Conservation (phyloP, 768 basidiomycete species). For the Naganishia onofrii region DNA sequence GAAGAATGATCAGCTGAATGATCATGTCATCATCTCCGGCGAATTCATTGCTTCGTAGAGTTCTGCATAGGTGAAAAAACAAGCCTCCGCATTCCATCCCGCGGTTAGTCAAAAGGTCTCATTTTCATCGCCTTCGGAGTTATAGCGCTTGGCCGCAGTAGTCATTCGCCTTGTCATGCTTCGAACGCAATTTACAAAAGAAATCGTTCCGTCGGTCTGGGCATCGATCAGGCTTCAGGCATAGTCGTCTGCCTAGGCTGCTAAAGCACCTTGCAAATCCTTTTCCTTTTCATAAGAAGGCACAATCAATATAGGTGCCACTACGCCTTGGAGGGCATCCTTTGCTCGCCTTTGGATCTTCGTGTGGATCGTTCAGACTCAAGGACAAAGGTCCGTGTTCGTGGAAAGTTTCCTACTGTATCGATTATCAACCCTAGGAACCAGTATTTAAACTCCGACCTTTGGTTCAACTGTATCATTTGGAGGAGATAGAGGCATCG, state of each 20-base stretch:
- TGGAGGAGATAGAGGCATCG: constrained; percentile 6
- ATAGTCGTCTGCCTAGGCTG: not conserved
- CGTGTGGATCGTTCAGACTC: not conserved
- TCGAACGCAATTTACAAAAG: not conserved
- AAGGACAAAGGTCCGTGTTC: not conserved
- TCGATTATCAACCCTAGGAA: constrained; percentile 1
- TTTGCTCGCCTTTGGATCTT: not conserved
- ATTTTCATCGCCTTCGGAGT: not conserved
- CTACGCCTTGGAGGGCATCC: not conserved
- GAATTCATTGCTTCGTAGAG: not conserved
- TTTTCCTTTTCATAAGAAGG: not conserved
- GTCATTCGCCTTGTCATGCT: not conserved
- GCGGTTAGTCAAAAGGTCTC: not conserved
- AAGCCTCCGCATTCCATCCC: not conserved
- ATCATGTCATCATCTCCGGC: constrained; percentile 1
- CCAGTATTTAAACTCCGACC: constrained; percentile 6
- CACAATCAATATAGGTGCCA: not conserved
- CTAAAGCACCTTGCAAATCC: not conserved
- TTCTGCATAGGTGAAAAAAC: not conserved
- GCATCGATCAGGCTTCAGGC: constrained; percentile 8
- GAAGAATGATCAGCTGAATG: not conserved
- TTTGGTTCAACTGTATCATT: not conserved
- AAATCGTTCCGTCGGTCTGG: constrained; percentile 1
- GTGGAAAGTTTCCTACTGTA: constrained; percentile 5
- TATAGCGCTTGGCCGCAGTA: not conserved